phyloP scores from a whole-genome alignment of 495 filamentous ascomycete species.

The Neurospora tetrasperma region DNA sequence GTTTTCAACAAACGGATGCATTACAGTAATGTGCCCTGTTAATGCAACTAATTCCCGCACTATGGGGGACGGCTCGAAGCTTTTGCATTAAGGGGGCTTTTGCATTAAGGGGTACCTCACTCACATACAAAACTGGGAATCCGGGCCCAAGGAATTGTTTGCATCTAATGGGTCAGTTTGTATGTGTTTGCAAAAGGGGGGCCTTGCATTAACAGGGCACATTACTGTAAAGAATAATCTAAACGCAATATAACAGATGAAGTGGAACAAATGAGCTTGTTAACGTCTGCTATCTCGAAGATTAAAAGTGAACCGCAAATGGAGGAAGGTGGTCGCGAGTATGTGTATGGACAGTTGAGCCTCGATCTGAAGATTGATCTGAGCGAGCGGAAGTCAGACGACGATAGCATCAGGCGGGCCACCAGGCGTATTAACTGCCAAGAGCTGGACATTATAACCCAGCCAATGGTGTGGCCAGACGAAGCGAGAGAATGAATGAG shows the following conservation, averaged over 20 bases:
- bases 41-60: too few species aligned
- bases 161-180: too few species aligned
- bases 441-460: background rate
- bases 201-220: too few species aligned
- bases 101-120: too few species aligned
- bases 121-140: too few species aligned
- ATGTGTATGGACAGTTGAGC: background rate
- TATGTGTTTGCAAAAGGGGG: too few species aligned
- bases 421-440: background rate
- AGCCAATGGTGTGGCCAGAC: background rate
- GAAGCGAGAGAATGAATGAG: background rate
- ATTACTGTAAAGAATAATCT: background rate
- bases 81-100: too few species aligned
- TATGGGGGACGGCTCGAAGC: too few species aligned
- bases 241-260: background rate
- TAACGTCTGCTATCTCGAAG: too few species aligned
- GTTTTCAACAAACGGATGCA: too few species aligned
- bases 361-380: background rate
- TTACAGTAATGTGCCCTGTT: too few species aligned
- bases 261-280: background rate
- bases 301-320: background rate
- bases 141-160: too few species aligned
- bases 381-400: background rate
- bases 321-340: background rate
- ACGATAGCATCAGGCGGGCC: background rate